A percentile compares a stretch with the other conserved stretches of the same genome.
Conservation (phyloP, 768 basidiomycete species). For the Tremella yokohamensis region DNA sequence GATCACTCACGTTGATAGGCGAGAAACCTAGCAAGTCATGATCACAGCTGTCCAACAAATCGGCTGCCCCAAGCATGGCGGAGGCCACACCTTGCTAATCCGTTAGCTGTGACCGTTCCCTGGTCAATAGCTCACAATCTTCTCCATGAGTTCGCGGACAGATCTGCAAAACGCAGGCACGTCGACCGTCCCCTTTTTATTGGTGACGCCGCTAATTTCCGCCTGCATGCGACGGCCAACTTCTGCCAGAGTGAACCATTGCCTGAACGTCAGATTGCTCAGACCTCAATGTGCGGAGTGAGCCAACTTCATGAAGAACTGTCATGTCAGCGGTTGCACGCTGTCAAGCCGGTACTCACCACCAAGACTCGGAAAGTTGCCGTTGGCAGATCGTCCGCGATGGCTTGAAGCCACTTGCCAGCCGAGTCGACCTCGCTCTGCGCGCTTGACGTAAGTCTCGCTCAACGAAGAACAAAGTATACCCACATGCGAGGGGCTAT, state of each 20-base stretch:
- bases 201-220: not conserved
- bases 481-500: conserved; percentile 28
- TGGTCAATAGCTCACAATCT: conserved; percentile 27
- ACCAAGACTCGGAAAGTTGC: conserved; percentile 26
- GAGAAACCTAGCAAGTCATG: conserved; percentile 27
- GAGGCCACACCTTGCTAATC: conserved; percentile 8
- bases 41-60: conserved; percentile 8
- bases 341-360: conserved; percentile 4
- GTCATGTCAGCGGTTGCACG: conserved; percentile 3
- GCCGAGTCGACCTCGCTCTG: conserved; percentile 4
- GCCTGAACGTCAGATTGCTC: not conserved
- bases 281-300: not conserved
- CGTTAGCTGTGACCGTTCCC: not conserved
- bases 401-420: conserved; percentile 24
- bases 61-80: conserved; percentile 6
- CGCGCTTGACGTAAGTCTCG: not conserved
- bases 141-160: conserved; percentile 18
- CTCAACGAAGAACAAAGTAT: not conserved
- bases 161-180: conserved; percentile 18
- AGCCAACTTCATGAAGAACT: conserved; percentile 26
- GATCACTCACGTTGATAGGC: conserved; percentile 25
- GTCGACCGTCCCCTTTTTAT: conserved; percentile 18
- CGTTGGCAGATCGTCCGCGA: conserved; percentile 15
- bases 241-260: not conserved
- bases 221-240: not conserved